Evolutionary conservation across 768 basidiomycete species (phyloP), one percentile per base, ranked within the genome.

Genomic region (Filobasidium floriforme): DNA sequence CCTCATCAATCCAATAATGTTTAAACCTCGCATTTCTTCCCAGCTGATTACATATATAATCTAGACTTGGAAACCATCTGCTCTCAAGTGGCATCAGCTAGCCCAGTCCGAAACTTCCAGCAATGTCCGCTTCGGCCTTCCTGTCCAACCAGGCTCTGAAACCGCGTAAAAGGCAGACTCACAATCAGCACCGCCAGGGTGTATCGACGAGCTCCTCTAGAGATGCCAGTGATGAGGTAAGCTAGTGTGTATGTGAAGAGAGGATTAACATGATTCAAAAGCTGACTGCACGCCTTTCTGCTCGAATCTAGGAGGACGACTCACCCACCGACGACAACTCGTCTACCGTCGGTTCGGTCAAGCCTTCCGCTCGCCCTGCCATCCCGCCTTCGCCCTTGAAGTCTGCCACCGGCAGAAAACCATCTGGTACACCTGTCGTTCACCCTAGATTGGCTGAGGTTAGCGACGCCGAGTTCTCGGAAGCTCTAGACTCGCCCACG

Each of bases 161-260:
- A 32, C 22, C 22, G 22, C 54, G 54, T 4, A 57, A 32, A 57
- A 24, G 54, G 14, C 54, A 57, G 24, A 24, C 54, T 22, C 46
- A 49, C 46, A 49, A 49, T 49, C 54, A 57, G 54, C 54, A 57
- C 24, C 54, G 54, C 15, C 54, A 57, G 24, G 46, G 46, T 12
- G 12, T 57, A 28, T 57, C 54, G 15, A 57, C 54, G 24, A 57
- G 54, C 26, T 66, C 65, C 15, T 71, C 72, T 0, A 61, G 73
- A 66, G 77, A 79, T 70, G 79, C 79, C 18, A 79, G 77, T 65
- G 79, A 78, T 61, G 79, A 79, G 75, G 78, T 79, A 63, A 70
- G 73, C 18, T 6, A 22, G 9, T 15, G 19, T 26, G 11, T 12
- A 49, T 54, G 44, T 11, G 43, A 29, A n/a, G 29, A 18, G 10